Base-by-base conservation (phyloP, 1,284 basidiomycete genomes). In the Somion occarium region DNA sequence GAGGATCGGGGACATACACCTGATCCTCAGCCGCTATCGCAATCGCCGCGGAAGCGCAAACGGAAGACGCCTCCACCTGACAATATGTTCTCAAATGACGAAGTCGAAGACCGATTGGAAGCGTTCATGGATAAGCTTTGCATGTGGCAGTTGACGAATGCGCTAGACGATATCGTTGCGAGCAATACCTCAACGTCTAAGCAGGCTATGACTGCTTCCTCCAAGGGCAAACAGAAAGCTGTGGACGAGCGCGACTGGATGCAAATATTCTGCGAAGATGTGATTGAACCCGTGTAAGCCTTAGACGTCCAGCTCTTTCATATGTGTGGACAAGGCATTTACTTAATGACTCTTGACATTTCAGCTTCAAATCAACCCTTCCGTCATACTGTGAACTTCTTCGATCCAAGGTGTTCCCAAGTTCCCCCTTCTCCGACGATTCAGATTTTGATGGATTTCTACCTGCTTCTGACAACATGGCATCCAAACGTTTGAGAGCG, bases 121-220 rank as follows among this genome's bases (percentile, higher is more conserved):
- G 70, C 73, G 2, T 82, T 85, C 64, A 86, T 88, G 82, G 88
- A 90, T 66, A 85, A 82, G 60, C 66, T 90, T 3, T 83, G 82
- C 3, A 81, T 78, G 66, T 87, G 87, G 85, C 87, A 89, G 59
- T 75, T 89, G 11, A 68, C 82, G 56, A 66, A 62, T 11, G 65
- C 68, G 13, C 61, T 78, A 49, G 72, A 72, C 27, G 64, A 54
- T 37, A 60, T 54, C 51, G 43, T 53, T 20, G 15, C 30, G 7
- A 15, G 30, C 7, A 34, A 34, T 7, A 34, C 30, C 15, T 15
- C 30, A 34, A 15, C 7, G 7, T 7, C 30, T 7, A 34, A 34
- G 7, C 49, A 55, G 3, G 57, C 55, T 23, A 57, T 53, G 12
- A 51, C 48, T 9, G 39, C 52, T 19, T 61, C 64, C 27, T 50